Evolutionary conservation across 768 basidiomycete species (phyloP).

Genomic region (Trametes maxima): DNA sequence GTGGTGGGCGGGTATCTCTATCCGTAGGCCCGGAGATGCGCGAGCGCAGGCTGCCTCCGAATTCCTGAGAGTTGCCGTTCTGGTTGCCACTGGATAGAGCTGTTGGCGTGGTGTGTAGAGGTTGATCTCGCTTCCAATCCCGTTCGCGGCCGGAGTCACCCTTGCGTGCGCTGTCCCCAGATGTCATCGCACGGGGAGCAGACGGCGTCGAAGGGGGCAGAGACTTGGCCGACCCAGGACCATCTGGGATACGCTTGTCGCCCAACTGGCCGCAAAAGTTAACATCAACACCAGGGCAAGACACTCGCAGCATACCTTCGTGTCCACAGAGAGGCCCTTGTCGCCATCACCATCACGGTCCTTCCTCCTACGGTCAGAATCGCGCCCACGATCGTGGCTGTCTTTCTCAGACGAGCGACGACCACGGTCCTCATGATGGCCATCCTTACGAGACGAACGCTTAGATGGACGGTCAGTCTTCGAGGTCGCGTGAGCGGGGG

Average conservation of each 20-base stretch:
- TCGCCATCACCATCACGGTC: conserved; percentile 66
- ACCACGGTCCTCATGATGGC: conserved; percentile 73
- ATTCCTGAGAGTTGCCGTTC: conserved; percentile 13
- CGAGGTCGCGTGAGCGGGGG: conserved; percentile 16
- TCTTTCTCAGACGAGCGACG: conserved; percentile 73
- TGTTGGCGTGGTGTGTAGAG: conserved; percentile 16
- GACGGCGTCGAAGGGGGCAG: conserved; percentile 65
- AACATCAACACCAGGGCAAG: not conserved
- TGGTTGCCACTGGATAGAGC: conserved; percentile 25
- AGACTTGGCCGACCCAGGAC: conserved; percentile 46
- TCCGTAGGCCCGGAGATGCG: conserved; percentile 53
- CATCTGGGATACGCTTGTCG: conserved; percentile 61
- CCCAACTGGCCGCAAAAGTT: conserved; percentile 36
- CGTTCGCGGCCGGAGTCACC: conserved; percentile 47
- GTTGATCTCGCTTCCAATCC: conserved; percentile 43
- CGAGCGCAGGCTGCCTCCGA: conserved; percentile 47
- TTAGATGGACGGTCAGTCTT: conserved; percentile 78
- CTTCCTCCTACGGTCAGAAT: conserved; percentile 65
- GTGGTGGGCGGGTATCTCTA: conserved; percentile 52
- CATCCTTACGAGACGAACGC: conserved; percentile 77
- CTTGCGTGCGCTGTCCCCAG: conserved; percentile 44
- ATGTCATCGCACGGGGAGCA: conserved; percentile 72
- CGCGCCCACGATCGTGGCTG: conserved; percentile 63
- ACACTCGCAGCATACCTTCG: conserved; percentile 46
- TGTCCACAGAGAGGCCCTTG: conserved; percentile 54